Conservation (phyloP, 176 grass and related monocot genomes). For the Poa annua region DNA sequence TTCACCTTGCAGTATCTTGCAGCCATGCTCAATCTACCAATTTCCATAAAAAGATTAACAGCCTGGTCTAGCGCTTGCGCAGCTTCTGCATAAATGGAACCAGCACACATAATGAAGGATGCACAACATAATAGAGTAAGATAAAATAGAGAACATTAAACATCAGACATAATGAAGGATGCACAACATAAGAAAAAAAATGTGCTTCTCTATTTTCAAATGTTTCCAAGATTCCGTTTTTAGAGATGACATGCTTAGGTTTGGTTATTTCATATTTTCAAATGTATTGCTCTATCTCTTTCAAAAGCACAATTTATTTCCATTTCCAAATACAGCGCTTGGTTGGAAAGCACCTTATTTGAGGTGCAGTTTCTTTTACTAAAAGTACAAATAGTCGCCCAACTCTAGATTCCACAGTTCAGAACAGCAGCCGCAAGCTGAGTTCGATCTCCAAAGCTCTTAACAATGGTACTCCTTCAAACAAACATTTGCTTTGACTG, state of each 20-base stretch:
- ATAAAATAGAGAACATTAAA: conserved; percentile 13
- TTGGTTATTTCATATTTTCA: neutral
- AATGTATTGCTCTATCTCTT: neutral
- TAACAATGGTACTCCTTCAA: neutral
- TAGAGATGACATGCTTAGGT: neutral
- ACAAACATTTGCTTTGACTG: neutral
- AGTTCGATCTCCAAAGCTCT: conserved; percentile 6
- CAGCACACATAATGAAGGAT: neutral
- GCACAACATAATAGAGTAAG: neutral
- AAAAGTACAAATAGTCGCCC: neutral
- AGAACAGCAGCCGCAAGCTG: neutral
- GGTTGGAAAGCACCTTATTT: neutral
- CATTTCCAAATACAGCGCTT: neutral
- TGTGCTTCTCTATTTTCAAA: neutral
- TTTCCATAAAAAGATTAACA: conserved; percentile 93
- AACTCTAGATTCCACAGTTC: conserved; percentile 2
- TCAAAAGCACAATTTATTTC: neutral
- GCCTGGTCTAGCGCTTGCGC: conserved; percentile 79
- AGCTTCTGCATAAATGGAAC: conserved; percentile 65
- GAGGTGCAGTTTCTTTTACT: neutral
- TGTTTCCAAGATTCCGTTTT: neutral
- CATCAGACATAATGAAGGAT: neutral
- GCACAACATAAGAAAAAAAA: conserved; percentile 17
- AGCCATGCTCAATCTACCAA: conserved; percentile 97
- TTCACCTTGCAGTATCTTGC: conserved; percentile 98